phyloP scores from a whole-genome alignment of 192 early-diverging fungal genomes.

The Lobosporangium transversale region DNA sequence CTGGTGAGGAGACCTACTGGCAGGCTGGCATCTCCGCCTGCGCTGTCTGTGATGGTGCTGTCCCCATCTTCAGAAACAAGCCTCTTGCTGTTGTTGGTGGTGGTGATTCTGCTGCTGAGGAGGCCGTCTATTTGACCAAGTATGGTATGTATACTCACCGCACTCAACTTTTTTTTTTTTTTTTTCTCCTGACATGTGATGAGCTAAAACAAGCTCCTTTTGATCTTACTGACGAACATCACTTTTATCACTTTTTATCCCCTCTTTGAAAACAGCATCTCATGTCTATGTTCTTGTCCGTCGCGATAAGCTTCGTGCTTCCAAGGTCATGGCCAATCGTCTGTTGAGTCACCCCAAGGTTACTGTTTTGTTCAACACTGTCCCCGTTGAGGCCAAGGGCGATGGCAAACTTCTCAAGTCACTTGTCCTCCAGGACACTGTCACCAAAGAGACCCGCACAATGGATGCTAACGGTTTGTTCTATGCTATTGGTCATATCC shows the following conservation, averaged over 20 bases:
- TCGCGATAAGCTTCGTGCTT: slow-evolving; percentile 95
- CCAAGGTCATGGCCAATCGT: slow-evolving; percentile 96
- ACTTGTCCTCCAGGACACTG: slow-evolving; percentile 81
- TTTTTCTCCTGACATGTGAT: neutral
- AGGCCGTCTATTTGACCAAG: slow-evolving; percentile 96
- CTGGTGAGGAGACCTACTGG: slow-evolving; percentile 95
- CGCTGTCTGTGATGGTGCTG: slow-evolving; percentile 98
- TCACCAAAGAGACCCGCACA: slow-evolving; percentile 70
- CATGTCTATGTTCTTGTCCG: slow-evolving; percentile 95
- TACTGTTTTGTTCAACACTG: slow-evolving; percentile 90
- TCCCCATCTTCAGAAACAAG: slow-evolving; percentile 97
- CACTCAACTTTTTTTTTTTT: neutral
- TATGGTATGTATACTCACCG: slow-evolving; percentile 66
- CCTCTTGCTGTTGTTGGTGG: slow-evolving; percentile 95
- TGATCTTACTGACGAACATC: neutral
- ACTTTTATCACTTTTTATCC: neutral
- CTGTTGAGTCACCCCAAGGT: slow-evolving; percentile 88
- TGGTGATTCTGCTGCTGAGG: slow-evolving; percentile 96
- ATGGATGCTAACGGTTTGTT: slow-evolving; percentile 91
- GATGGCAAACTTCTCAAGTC: slow-evolving; percentile 80
- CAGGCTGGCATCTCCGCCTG: slow-evolving; percentile 99
- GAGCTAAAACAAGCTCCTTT: neutral
- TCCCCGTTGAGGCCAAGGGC: slow-evolving; percentile 88
- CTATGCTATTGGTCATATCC: slow-evolving; percentile 97
- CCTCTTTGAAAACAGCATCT: slow-evolving; percentile 63